Conservation (phyloP, 495 filamentous ascomycete genomes). For the Parmelia sp. region DNA sequence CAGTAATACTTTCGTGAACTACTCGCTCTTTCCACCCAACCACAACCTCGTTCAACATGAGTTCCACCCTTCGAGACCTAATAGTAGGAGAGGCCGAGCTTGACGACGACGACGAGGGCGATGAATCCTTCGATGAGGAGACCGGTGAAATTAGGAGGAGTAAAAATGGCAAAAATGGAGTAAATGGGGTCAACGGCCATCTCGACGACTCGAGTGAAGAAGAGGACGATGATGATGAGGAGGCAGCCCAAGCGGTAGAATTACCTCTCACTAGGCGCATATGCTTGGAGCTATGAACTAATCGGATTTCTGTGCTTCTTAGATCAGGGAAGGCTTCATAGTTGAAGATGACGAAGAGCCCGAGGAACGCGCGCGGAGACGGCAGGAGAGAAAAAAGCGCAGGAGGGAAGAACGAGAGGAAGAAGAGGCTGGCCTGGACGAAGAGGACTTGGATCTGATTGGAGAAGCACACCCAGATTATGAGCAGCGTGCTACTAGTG, state of each 20-base stretch:
- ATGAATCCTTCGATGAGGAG: conserved; percentile 81
- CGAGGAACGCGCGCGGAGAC: conserved; percentile 56
- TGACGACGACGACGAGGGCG: conserved; percentile 85
- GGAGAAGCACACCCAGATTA: conserved; percentile 67
- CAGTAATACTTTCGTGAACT: neutral
- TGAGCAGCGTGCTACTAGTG: conserved; percentile 53
- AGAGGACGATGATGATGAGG: conserved; percentile 91
- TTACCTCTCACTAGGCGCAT: neutral
- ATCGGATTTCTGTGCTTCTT: neutral
- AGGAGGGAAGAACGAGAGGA: conserved; percentile 65
- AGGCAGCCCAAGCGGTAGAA: conserved; percentile 55
- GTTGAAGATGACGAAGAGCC: conserved; percentile 87
- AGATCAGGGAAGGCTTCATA: conserved; percentile 93
- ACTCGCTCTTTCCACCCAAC: neutral
- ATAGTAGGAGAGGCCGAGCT: conserved; percentile 80
- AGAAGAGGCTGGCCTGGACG: conserved; percentile 84
- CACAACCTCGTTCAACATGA: conserved; percentile 44
- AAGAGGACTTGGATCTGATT: conserved; percentile 94
- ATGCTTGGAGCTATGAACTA: neutral
- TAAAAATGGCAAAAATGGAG: conserved; percentile 36
- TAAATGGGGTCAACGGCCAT: conserved; percentile 39
- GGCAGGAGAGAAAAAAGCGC: conserved; percentile 62
- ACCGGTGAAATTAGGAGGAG: conserved; percentile 55
- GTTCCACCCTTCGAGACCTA: conserved; percentile 61
- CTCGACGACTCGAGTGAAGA: conserved; percentile 87